These are phyloP conservation scores for Mycena crocata DNA, from an alignment of 768 basidiomycete genomes.

Conservation along the genomic window DNA sequence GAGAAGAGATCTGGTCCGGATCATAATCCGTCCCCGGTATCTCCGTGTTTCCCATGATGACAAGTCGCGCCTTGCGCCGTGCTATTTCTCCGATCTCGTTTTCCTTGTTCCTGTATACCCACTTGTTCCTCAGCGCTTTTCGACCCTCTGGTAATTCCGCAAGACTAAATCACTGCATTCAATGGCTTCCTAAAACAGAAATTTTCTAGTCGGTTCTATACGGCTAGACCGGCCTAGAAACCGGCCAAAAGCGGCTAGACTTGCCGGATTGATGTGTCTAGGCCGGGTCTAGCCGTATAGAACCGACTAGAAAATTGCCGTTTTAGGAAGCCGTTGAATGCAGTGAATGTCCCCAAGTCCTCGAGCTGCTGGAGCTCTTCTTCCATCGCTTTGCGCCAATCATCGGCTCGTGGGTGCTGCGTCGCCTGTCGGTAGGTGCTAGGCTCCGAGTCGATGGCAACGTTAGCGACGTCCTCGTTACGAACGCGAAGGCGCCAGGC, in stretches of 20 bases:
- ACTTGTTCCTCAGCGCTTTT: slow-evolving; percentile 41
- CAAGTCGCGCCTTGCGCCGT: slow-evolving; percentile 47
- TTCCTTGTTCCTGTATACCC: slow-evolving; percentile 44
- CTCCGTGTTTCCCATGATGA: slow-evolving; percentile 49
- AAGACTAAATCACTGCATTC: too few species aligned
- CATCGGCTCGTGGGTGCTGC: slow-evolving; percentile 5
- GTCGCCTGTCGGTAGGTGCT: slow-evolving; percentile 8
- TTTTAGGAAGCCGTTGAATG: too few species aligned
- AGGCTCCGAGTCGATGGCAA: slow-evolving; percentile 8
- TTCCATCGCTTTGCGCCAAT: slow-evolving; percentile 12
- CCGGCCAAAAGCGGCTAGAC: too few species aligned
- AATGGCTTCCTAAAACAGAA: too few species aligned
- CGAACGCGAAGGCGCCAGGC: slow-evolving; percentile 9
- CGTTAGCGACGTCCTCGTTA: not conserved
- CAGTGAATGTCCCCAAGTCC: not conserved
- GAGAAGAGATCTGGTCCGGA: slow-evolving; percentile 37
- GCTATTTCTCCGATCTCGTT: slow-evolving; percentile 39
- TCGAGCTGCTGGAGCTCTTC: slow-evolving; percentile 2
- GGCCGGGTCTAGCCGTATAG: too few species aligned
- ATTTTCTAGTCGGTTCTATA: too few species aligned
- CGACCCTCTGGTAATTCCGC: slow-evolving; percentile 37
- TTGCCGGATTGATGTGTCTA: too few species aligned
- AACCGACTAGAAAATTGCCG: too few species aligned
- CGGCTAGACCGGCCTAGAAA: too few species aligned
- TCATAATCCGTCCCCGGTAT: slow-evolving; percentile 46